Evolutionary conservation across 495 filamentous ascomycete genomes (phyloP), one percentile per base, ranked within the genome.

Genomic region (Neurospora pannonica): DNA sequence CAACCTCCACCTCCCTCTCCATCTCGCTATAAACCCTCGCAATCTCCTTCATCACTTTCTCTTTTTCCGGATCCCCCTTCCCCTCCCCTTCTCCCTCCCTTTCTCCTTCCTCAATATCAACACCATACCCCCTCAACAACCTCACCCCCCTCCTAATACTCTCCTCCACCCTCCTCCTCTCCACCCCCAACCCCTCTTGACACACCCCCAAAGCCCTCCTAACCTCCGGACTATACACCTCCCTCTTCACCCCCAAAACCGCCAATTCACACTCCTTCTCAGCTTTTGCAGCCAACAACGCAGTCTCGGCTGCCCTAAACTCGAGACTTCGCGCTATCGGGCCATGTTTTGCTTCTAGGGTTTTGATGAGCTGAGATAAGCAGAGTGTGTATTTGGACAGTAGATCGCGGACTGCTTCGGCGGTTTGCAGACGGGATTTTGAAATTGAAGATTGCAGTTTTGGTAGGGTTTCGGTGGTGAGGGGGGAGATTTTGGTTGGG

Each of bases 261-360:
- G 82, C 72, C 4, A 78, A 75, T 75, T 83, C 78, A 5, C 80
- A 83, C 10, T 82, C 82, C 2, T 76, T 40, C 15, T 76, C 75
- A 48, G 86, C 86, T 62, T 84, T 85, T 83, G 85, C 86, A 5
- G 88, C 82, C 43, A 88, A 86, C 13, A 89, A 82, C 9, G 84
- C 83, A 6, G 90, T 78, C 24, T 87, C 85, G 43, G 85, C 80
- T 8, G 91, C 90, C 40, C 87, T 86, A n/a, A 87, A 82, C 46
- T 88, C 87, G 38, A 94, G 83, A 71, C 88, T 87, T 7, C 91
- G 84, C 8, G 92, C 87, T 4, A 93, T 76, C 4, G 86, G 81
- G 46, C 92, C 92, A 82, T 94, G 91, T 76, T 92, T 92, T 1
- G 82, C 77, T 43, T 85, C 84, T 1, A 87, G 81, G 0, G 80